These are phyloP conservation scores for Mycena galericulata DNA, from an alignment of 768 basidiomycete genomes.

Conservation along the genomic window DNA sequence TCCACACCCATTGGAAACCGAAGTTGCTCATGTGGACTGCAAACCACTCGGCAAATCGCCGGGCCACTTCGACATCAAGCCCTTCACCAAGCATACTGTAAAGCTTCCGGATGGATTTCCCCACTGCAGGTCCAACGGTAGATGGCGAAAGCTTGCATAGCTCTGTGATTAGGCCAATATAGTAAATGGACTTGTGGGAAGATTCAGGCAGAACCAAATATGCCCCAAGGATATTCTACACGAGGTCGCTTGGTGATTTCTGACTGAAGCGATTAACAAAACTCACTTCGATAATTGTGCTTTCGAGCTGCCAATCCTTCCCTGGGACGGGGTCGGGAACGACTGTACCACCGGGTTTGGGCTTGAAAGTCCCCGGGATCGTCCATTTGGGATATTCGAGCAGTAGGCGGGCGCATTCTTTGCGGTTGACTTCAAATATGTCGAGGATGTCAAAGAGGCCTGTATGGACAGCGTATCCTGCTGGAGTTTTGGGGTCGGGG, in stretches of 20 bases:
- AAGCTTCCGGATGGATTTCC: slow-evolving; percentile 92
- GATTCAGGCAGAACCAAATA: slow-evolving; percentile 85
- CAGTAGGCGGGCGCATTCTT: slow-evolving; percentile 90
- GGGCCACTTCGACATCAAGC: slow-evolving; percentile 85
- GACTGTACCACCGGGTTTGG: slow-evolving; percentile 71
- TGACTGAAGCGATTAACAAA: not conserved
- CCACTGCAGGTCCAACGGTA: slow-evolving; percentile 95
- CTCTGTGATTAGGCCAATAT: slow-evolving; percentile 90
- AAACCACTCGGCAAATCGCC: slow-evolving; percentile 95
- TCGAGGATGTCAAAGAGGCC: slow-evolving; percentile 82
- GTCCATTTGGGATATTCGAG: slow-evolving; percentile 91
- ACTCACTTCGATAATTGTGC: slow-evolving; percentile 84
- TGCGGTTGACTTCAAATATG: slow-evolving; percentile 95
- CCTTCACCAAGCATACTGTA: slow-evolving; percentile 86
- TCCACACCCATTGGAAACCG: slow-evolving; percentile 99
- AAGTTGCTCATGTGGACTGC: slow-evolving; percentile 97
- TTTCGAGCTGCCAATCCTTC: slow-evolving; percentile 91
- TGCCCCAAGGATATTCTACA: slow-evolving; percentile 77
- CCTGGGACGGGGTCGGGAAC: slow-evolving; percentile 63
- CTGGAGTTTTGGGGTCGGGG: slow-evolving; percentile 77
- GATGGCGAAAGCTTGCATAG: slow-evolving; percentile 93
- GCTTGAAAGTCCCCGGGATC: slow-evolving; percentile 85
- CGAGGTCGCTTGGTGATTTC: slow-evolving; percentile 5
- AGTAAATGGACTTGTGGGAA: slow-evolving; percentile 83
- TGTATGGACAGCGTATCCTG: slow-evolving; percentile 85